phyloP scores from a whole-genome alignment of 306 rosid species.

The Cercis canadensis region DNA sequence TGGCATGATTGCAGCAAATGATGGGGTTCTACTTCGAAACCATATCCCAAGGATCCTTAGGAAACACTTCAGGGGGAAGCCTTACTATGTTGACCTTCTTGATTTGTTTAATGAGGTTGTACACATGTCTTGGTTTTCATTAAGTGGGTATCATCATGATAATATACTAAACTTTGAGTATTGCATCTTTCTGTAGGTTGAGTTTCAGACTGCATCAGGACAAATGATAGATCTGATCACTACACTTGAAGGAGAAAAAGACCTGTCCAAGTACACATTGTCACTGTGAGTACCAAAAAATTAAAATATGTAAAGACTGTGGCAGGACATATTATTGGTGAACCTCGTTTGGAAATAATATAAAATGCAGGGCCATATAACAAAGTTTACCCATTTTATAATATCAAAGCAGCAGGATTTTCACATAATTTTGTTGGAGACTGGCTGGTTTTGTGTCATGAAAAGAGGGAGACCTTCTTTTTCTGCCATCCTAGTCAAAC shows the following conservation, averaged over 20 bases:
- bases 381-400: too few relatives aligned
- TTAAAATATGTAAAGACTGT: neutral
- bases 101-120: constrained; percentile 89
- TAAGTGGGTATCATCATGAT: constrained; percentile 29
- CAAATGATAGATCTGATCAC: constrained; percentile 97
- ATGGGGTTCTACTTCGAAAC: constrained; percentile 79
- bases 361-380: too few relatives aligned
- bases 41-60: constrained; percentile 76
- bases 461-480: too few relatives aligned
- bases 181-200: constrained; percentile 61
- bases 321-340: neutral
- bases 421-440: too few relatives aligned
- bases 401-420: too few relatives aligned
- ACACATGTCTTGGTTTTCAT: constrained; percentile 31
- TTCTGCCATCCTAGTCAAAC: too few relatives aligned
- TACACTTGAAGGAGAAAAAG: constrained; percentile 90
- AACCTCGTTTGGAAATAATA: too few relatives aligned
- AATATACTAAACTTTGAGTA: constrained; percentile 25
- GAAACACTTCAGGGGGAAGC: constrained; percentile 81
- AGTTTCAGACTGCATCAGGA: constrained; percentile 95
- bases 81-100: constrained; percentile 82
- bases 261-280: constrained; percentile 79
- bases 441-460: too few relatives aligned
- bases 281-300: constrained; percentile 67
- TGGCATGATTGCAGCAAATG: constrained; percentile 86